Evolutionary conservation across 148 eudicot genomes (phyloP).

Genomic region (Linanthus parryae): DNA sequence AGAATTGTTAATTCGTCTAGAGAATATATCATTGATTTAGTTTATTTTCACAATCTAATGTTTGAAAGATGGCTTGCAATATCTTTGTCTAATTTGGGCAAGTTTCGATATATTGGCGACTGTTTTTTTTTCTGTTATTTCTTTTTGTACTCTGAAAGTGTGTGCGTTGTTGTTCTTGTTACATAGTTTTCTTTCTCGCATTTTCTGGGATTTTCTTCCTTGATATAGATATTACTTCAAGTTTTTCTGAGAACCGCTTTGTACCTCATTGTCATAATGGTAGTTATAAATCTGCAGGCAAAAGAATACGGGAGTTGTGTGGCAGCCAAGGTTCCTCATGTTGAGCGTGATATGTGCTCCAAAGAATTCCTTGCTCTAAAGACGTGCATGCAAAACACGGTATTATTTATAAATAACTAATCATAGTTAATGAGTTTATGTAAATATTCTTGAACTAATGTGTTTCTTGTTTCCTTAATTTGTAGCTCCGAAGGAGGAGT

Average conservation of each 20-base stretch:
- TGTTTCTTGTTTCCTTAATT: constrained; percentile 9
- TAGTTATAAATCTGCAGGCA: constrained; percentile 46
- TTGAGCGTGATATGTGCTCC: constrained; percentile 86
- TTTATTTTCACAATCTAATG: too few species aligned
- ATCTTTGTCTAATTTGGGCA: too few species aligned
- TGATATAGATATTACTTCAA: neutral
- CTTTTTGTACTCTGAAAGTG: neutral
- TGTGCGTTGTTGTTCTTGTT: neutral
- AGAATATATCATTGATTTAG: too few species aligned
- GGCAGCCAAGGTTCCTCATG: constrained; percentile 80
- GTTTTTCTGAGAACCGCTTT: neutral
- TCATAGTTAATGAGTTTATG: too few species aligned
- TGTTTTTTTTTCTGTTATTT: neutral
- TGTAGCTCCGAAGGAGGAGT: constrained; percentile 61
- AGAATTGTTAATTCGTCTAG: too few species aligned
- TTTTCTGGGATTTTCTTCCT: constrained; percentile 2
- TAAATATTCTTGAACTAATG: neutral
- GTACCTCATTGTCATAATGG: neutral
- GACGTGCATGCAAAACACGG: constrained; percentile 88
- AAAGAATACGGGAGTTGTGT: constrained; percentile 88
- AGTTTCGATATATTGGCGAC: too few species aligned
- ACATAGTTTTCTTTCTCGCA: neutral
- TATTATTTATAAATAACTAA: constrained; percentile 22
- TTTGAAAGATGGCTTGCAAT: too few species aligned
- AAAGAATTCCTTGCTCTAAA: constrained; percentile 78